phyloP scores from a whole-genome alignment of 2,329 filamentous ascomycete genomes.

The Colletotrichum karsti region DNA sequence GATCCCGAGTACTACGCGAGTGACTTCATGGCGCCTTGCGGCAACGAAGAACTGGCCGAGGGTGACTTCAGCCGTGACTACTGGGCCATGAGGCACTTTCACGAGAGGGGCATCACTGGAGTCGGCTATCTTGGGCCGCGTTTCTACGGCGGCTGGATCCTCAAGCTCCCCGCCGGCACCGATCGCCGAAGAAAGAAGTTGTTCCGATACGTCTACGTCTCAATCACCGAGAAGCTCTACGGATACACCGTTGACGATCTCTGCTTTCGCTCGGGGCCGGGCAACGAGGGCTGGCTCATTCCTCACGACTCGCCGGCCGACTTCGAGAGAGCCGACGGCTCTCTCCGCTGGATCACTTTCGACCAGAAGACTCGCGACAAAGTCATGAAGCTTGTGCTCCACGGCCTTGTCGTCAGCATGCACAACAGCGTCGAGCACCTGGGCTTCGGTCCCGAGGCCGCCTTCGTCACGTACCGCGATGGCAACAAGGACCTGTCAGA shows the following conservation, averaged over 20 bases:
- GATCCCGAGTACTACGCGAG: neutral
- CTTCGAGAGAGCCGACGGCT: neutral
- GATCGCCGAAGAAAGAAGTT: neutral
- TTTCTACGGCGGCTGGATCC: neutral
- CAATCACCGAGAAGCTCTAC: neutral
- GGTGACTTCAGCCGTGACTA: neutral
- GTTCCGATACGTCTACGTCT: neutral
- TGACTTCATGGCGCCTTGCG: accelerated
- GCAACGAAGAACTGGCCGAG: neutral
- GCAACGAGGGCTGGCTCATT: neutral
- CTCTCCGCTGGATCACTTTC: neutral
- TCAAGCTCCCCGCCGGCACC: neutral
- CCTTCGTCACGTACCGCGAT: neutral
- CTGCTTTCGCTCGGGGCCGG: neutral
- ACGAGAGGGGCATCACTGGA: neutral
- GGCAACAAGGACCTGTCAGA: neutral
- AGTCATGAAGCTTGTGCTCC: neutral
- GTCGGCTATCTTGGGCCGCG: neutral
- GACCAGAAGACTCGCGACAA: neutral
- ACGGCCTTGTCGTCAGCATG: neutral
- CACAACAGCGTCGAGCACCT: neutral
- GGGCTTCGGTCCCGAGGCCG: neutral
- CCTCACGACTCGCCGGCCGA: no score
- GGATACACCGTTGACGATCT: neutral
- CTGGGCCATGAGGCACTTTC: neutral